Conservation (phyloP, 179 eudicot genomes). For the Silene vulgaris region DNA sequence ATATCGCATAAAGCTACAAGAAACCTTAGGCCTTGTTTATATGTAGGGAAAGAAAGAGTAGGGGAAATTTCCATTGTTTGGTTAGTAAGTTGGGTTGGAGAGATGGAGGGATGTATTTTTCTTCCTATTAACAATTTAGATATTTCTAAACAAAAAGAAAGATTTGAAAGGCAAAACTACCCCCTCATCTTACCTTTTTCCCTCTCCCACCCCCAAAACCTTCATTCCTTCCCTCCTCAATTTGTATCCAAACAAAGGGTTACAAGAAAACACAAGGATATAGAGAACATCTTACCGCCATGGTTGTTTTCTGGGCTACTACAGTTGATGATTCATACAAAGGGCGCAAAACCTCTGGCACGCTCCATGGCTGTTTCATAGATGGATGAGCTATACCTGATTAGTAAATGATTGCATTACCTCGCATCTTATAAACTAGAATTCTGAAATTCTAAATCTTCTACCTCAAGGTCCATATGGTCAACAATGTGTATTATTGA, state of each 20-base stretch:
- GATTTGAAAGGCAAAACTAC: too few species aligned
- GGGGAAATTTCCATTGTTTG: not conserved
- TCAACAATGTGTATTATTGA: slow-evolving; percentile 89
- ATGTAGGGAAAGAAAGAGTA: too few species aligned
- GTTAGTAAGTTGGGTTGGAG: not conserved
- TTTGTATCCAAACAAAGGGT: not conserved
- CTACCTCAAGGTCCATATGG: slow-evolving; percentile 89
- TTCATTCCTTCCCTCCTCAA: too few species aligned
- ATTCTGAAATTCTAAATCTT: not conserved
- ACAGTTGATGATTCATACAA: slow-evolving; percentile 78
- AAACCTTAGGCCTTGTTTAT: too few species aligned
- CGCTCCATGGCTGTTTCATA: slow-evolving; percentile 71
- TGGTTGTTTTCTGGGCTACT: slow-evolving; percentile 79
- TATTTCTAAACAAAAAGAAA: too few species aligned
- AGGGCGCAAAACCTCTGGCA: slow-evolving; percentile 89
- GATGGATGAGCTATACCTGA: slow-evolving; percentile 6
- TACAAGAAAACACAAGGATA: not conserved
- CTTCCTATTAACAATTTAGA: too few species aligned
- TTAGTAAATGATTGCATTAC: slow-evolving; percentile 7
- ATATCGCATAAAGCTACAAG: not conserved
- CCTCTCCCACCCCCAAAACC: too few species aligned
- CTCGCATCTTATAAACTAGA: not conserved
- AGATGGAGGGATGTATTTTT: not conserved
- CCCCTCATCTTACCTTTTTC: too few species aligned
- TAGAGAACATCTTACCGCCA: slow-evolving; percentile 48